A percentile compares a stretch with the other conserved stretches of the same genome.
Conservation (phyloP, 2,329 filamentous ascomycete genomes). For the Corynespora cassiicola region DNA sequence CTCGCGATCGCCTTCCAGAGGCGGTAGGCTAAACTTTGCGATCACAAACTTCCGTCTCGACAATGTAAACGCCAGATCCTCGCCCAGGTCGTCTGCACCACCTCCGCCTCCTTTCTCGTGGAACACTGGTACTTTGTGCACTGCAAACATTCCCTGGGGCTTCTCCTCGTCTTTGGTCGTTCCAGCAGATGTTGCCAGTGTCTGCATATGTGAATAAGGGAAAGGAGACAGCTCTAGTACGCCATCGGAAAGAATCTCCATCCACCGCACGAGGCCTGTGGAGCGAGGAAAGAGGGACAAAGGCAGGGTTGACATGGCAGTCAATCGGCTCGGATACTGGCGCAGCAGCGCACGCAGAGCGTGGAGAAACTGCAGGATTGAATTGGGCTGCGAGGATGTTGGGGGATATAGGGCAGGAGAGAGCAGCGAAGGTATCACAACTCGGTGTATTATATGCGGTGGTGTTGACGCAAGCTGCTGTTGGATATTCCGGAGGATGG, state of each 20-base stretch:
- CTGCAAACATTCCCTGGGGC: constrained; percentile 83
- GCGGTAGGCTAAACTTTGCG: constrained; percentile 87
- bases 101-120: constrained; percentile 88
- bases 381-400: constrained; percentile 70
- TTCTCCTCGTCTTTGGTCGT: constrained; percentile 71
- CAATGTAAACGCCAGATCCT: constrained; percentile 89
- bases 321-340: constrained; percentile 68
- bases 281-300: constrained; percentile 78
- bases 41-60: constrained; percentile 85
- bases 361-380: constrained; percentile 83
- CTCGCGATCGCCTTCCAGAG: constrained; percentile 76
- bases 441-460: constrained; percentile 72
- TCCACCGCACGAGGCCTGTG: constrained; percentile 81
- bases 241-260: constrained; percentile 83
- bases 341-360: constrained; percentile 77
- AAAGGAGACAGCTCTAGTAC: constrained; percentile 83
- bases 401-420: constrained; percentile 85
- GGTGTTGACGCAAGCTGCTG: constrained; percentile 56
- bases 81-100: constrained; percentile 67
- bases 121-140: constrained; percentile 82
- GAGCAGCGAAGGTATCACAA: constrained; percentile 84
- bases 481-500: constrained; percentile 70
- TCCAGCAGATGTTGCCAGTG: constrained; percentile 54
- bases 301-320: constrained; percentile 78
- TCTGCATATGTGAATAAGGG: constrained; percentile 64